phyloP scores from a whole-genome alignment of 768 basidiomycete genomes.

The Nidula microcarpa region DNA sequence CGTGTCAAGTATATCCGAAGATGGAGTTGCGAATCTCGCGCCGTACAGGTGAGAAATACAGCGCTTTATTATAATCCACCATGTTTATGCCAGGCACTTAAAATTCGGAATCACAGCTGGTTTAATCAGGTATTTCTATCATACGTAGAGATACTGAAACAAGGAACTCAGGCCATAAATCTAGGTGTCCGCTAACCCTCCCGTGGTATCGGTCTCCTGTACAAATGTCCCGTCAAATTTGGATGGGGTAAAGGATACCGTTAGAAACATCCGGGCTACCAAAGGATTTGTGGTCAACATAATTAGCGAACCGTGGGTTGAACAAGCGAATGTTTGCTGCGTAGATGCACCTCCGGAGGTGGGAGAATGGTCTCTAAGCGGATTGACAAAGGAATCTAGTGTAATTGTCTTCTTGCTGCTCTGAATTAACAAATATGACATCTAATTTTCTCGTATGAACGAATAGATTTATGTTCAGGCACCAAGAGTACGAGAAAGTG shows the following conservation, averaged over 20 bases:
- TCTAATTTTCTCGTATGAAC: background rate
- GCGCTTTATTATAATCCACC: background rate
- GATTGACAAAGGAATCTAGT: slow-evolving; percentile 53
- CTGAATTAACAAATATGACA: background rate
- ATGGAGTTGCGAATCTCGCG: slow-evolving; percentile 57
- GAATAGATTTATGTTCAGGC: slow-evolving; percentile 41
- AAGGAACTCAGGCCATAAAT: too few relatives aligned
- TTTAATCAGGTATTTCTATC: slow-evolving; percentile 26
- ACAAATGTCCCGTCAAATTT: slow-evolving; percentile 12
- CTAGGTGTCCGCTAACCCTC: slow-evolving; percentile 55
- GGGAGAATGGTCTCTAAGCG: slow-evolving; percentile 61
- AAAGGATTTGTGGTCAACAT: slow-evolving; percentile 73
- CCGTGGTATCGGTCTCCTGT: slow-evolving; percentile 56
- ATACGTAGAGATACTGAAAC: background rate
- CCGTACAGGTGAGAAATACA: slow-evolving; percentile 40
- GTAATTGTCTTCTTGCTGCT: slow-evolving; percentile 28
- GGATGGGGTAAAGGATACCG: slow-evolving; percentile 49
- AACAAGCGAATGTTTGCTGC: slow-evolving; percentile 49
- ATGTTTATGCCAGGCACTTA: background rate
- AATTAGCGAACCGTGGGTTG: slow-evolving; percentile 67
- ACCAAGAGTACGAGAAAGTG: slow-evolving; percentile 60
- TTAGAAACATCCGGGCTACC: slow-evolving; percentile 58
- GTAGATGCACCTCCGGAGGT: slow-evolving; percentile 51
- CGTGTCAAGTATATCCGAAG: slow-evolving; percentile 53
- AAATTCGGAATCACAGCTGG: slow-evolving; percentile 28